phyloP scores from a whole-genome alignment of 208 protist genomes.

The Sergeia podlipaevii region DNA sequence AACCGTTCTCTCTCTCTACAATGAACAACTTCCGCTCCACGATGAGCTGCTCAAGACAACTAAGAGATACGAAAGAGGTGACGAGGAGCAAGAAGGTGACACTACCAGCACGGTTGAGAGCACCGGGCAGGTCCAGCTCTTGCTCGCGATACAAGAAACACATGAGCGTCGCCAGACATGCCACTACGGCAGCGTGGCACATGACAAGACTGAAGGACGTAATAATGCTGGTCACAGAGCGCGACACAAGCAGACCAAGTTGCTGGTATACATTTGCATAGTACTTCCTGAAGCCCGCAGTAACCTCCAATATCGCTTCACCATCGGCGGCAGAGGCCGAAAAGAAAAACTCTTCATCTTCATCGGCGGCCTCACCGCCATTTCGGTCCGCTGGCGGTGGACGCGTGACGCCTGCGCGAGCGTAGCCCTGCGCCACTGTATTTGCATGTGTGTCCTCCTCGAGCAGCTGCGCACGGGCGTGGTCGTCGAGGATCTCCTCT shows the following conservation, averaged over 20 bases:
- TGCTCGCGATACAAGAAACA: constrained; percentile 79
- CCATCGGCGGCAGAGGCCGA: constrained; percentile 10
- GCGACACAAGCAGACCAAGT: constrained; percentile 61
- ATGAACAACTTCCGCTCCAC: constrained; percentile 85
- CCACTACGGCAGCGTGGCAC: constrained; percentile 77
- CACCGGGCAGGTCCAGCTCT: constrained; percentile 72
- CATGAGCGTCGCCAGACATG: constrained; percentile 70
- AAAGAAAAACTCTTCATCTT: constrained; percentile 5
- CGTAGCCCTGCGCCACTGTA: constrained; percentile 6
- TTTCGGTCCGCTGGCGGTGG: neutral
- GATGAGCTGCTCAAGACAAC: constrained; percentile 84
- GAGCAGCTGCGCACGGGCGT: constrained; percentile 58
- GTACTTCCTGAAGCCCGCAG: constrained; percentile 53
- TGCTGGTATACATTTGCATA: constrained; percentile 88
- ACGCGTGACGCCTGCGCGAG: constrained; percentile 4
- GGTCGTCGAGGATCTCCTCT: constrained; percentile 74
- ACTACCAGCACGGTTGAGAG: constrained; percentile 85
- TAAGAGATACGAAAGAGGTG: constrained; percentile 84
- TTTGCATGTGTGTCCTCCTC: constrained; percentile 18
- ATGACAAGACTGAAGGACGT: constrained; percentile 79
- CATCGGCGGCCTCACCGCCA: neutral
- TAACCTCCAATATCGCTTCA: constrained; percentile 40
- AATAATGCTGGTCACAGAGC: constrained; percentile 59
- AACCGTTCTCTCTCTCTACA: constrained; percentile 87
- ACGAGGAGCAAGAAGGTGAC: constrained; percentile 86